These are phyloP conservation scores for Daldinia sp. DNA, from an alignment of 2,329 filamentous ascomycete genomes.

Conservation along the genomic window DNA sequence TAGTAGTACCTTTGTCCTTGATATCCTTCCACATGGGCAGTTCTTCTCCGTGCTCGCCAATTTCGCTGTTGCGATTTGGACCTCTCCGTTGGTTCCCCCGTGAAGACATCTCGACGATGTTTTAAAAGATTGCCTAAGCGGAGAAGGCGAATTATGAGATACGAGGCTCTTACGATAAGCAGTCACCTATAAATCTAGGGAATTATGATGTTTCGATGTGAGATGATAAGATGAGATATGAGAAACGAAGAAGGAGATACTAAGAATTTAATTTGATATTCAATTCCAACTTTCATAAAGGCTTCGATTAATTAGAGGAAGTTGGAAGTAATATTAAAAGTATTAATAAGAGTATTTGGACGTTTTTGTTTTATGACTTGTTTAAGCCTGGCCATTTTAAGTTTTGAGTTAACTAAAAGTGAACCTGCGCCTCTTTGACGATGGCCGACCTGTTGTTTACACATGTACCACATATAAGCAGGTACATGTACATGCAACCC, in stretches of 20 bases:
- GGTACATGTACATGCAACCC: no score
- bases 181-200: no score
- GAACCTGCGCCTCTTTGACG: not conserved
- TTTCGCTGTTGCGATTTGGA: slow-evolving; percentile 50
- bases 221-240: not conserved
- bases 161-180: not conserved
- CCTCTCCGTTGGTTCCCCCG: slow-evolving; percentile 46
- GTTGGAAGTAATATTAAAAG: not conserved
- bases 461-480: no score
- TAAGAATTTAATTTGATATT: not conserved
- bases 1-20: slow-evolving; percentile 49
- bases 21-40: slow-evolving; percentile 52
- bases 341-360: not conserved
- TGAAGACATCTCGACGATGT: slow-evolving; percentile 41
- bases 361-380: not conserved
- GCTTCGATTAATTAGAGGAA: no score
- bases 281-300: not conserved
- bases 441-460: no score
- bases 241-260: not conserved
- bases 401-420: not conserved
- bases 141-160: not conserved
- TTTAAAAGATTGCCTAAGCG: not conserved
- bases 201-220: not conserved
- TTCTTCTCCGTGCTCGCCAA: slow-evolving; percentile 53
- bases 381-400: not conserved